phyloP scores from a whole-genome alignment of 768 basidiomycete genomes.

The Tremella mesenterica region DNA sequence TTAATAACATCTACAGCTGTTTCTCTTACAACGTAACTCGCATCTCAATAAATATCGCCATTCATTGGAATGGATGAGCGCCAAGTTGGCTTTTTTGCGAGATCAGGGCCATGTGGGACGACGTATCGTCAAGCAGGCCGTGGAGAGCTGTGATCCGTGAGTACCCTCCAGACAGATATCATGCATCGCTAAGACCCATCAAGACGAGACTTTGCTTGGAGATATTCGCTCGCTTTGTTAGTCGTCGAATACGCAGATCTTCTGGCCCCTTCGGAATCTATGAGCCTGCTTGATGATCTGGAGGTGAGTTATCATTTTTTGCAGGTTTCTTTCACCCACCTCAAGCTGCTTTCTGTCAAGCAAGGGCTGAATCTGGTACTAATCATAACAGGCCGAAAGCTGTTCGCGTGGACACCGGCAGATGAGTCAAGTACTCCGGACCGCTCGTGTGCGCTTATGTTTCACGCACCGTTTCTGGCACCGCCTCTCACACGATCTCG shows the following conservation, averaged over 20 bases:
- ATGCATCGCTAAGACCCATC: neutral
- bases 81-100: neutral
- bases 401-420: slow-evolving; percentile 8
- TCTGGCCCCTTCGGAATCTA: slow-evolving; percentile 3
- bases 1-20: neutral
- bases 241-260: slow-evolving; percentile 4
- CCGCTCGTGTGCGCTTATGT: slow-evolving; percentile 14
- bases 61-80: slow-evolving; percentile 5
- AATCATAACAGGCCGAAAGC: slow-evolving; percentile 11
- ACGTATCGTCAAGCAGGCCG: neutral
- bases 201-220: slow-evolving; percentile 8
- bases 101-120: neutral
- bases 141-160: neutral
- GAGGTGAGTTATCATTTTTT: slow-evolving; percentile 6
- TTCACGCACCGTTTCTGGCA: slow-evolving; percentile 29
- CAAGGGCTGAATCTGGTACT: too few species aligned
- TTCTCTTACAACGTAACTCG: slow-evolving; percentile 9
- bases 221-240: slow-evolving; percentile 19
- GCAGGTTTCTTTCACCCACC: too few species aligned
- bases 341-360: too few species aligned
- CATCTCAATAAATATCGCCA: slow-evolving; percentile 6
- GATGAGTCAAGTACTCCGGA: slow-evolving; percentile 6
- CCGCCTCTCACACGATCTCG: slow-evolving; percentile 5
- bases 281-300: slow-evolving; percentile 14
- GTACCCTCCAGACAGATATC: neutral